Evolutionary conservation across 306 rosid genomes (phyloP).

Genomic region (Trifolium repens): DNA sequence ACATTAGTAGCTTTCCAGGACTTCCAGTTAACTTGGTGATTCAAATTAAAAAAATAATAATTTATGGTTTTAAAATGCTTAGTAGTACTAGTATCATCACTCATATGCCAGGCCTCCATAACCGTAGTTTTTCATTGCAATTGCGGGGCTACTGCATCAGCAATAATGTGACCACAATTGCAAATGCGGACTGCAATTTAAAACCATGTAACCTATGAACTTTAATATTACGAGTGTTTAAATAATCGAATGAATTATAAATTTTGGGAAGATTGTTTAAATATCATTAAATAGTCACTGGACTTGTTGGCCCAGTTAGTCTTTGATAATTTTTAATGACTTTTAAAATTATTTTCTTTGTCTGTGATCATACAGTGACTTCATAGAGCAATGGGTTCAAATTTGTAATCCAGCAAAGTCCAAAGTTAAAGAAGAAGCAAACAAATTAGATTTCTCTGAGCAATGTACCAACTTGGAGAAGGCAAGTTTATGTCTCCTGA

Average conservation of each 20-base stretch:
- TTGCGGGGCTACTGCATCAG: no score
- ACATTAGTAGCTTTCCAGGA: constrained; percentile 27
- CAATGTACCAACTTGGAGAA: constrained; percentile 85
- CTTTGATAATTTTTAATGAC: not conserved
- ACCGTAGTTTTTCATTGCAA: no score
- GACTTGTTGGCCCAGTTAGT: not conserved
- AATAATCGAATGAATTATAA: no score
- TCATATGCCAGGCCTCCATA: no score
- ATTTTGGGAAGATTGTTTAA: no score
- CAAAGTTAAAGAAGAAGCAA: constrained; percentile 53
- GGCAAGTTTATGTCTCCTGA: constrained; percentile 45
- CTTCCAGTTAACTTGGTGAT: constrained; percentile 5
- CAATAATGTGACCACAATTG: no score
- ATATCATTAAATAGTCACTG: not conserved
- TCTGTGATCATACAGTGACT: constrained; percentile 60
- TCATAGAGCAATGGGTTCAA: constrained; percentile 91
- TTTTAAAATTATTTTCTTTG: not conserved
- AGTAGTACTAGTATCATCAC: no score
- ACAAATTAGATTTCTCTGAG: constrained; percentile 54
- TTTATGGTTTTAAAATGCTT: not conserved
- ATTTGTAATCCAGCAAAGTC: constrained; percentile 71
- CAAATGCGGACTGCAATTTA: no score
- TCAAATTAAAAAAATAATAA: no score
- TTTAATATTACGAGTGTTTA: no score
- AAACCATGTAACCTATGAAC: no score